A percentile compares a stretch with the other conserved stretches of the same genome.
These are phyloP conservation scores for Colletotrichum sp. DNA, from an alignment of 2,329 filamentous ascomycete genomes.

Conservation along the genomic window DNA sequence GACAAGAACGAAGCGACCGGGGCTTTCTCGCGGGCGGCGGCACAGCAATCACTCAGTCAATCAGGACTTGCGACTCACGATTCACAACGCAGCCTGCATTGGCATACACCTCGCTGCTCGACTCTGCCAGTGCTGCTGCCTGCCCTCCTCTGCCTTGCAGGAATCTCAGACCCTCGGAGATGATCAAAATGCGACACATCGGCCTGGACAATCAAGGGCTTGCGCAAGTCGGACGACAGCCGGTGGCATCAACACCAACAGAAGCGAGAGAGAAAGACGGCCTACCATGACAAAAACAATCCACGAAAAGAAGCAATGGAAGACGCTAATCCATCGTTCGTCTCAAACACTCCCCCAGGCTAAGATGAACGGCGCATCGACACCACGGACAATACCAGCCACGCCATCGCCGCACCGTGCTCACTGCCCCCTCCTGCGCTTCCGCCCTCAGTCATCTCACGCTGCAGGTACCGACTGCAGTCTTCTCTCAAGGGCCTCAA, in stretches of 20 bases:
- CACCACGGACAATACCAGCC: not conserved
- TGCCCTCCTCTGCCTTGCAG: not conserved
- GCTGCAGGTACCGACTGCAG: not conserved
- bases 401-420: slow-evolving; percentile 11
- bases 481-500: not conserved
- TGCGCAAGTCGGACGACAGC: no score
- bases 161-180: not conserved
- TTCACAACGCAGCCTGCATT: not conserved
- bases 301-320: slow-evolving; percentile 14
- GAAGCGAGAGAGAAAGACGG: not conserved
- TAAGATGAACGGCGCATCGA: not conserved
- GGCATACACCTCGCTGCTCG: not conserved
- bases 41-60: not conserved
- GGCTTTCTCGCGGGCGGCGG: not conserved
- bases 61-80: not conserved
- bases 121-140: not conserved
- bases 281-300: not conserved
- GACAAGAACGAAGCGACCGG: not conserved
- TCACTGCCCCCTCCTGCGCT: not conserved
- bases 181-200: not conserved
- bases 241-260: not conserved
- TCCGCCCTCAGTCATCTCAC: not conserved
- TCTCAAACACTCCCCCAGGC: not conserved
- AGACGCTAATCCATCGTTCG: slow-evolving; percentile 5
- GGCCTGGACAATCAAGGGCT: not conserved